Evolutionary conservation across 202 grass and related monocot genomes (phyloP), one percentile per base, ranked within the genome.

Genomic region (Eragrostis tef): DNA sequence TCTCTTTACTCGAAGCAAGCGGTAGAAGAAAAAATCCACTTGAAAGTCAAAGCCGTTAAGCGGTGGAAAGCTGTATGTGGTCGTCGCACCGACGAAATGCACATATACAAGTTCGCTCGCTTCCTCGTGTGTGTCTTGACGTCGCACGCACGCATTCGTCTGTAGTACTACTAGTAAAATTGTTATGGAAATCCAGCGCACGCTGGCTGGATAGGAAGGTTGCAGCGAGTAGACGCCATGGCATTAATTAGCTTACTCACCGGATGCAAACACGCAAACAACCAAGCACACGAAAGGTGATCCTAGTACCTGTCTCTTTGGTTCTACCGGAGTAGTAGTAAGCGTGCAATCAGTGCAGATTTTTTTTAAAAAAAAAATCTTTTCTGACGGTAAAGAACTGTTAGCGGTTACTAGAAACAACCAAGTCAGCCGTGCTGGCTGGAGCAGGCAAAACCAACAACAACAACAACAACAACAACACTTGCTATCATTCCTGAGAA

Each of bases 231-330:
- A 64, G 60, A 51, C 26, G 60, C 69, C 68, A 62, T 73, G 24
- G 43, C 2, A 71, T 46, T 64, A 82, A 71, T 46, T 64, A 82
- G 19, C 44, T 36, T 73, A 24, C 43, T 56, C 70, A 63, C 44
- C 13, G 68, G 26, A n/a, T 50, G 20, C 34, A 69, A 43, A 51
- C 68, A 22, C 19, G n/a, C 9, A 41, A 73, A 64, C 44, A 16
- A 56, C 54, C 57, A 29, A 63, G 29, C 27, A 64, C 41, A 49
- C 17, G 62, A 73, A 73, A 73, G 56, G 25, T 24, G 12, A 62
- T 48, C 14, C 67, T 21, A 44, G 16, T 15, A 16, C 21, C 22
- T 19, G 25, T 60, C 20, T 14, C 51, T 24, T 29, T 71, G 67
- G 52, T 4, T 11, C 57, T 25, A 26, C 17, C 52, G 19, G 17